Conservation (phyloP, 1,284 basidiomycete genomes). For the Ganoderma meredithae region DNA sequence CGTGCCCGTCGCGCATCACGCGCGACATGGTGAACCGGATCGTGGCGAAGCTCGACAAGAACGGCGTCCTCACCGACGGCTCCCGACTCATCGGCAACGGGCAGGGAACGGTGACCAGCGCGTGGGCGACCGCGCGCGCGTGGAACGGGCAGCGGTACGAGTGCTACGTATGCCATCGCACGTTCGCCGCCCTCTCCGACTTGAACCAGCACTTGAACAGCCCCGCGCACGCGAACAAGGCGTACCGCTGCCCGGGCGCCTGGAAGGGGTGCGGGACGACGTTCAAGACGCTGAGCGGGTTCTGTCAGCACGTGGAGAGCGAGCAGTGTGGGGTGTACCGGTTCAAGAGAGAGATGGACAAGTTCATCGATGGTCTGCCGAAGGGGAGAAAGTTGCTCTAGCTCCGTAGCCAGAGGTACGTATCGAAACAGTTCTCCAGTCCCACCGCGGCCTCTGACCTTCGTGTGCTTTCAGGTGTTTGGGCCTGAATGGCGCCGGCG, state of each 20-base stretch:
- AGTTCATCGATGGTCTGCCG: conserved; percentile 31
- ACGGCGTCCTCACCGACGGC: conserved; percentile 43
- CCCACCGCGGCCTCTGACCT: not conserved
- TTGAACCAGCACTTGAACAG: conserved; percentile 36
- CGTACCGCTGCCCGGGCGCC: conserved; percentile 33
- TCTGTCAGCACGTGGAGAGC: conserved; percentile 44
- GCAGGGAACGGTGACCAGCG: not conserved
- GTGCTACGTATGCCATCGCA: conserved; percentile 45
- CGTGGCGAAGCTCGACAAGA: conserved; percentile 37
- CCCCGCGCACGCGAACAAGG: conserved; percentile 37
- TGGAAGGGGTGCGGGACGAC: conserved; percentile 35
- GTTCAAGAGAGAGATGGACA: conserved; percentile 33
- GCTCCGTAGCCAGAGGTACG: not conserved
- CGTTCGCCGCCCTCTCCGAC: conserved; percentile 25
- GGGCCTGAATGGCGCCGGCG: too few species aligned
- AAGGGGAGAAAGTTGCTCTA: not conserved
- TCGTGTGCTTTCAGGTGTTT: not conserved
- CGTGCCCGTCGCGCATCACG: conserved; percentile 42
- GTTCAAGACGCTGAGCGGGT: conserved; percentile 40
- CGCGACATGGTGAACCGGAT: conserved; percentile 39
- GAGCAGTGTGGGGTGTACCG: conserved; percentile 39
- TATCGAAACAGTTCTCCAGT: not conserved
- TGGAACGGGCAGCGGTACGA: conserved; percentile 48
- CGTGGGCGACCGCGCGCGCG: conserved; percentile 42
- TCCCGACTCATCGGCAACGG: conserved; percentile 35